Evolutionary conservation across 768 basidiomycete species (phyloP).

Genomic region (Termitomyces sp.): DNA sequence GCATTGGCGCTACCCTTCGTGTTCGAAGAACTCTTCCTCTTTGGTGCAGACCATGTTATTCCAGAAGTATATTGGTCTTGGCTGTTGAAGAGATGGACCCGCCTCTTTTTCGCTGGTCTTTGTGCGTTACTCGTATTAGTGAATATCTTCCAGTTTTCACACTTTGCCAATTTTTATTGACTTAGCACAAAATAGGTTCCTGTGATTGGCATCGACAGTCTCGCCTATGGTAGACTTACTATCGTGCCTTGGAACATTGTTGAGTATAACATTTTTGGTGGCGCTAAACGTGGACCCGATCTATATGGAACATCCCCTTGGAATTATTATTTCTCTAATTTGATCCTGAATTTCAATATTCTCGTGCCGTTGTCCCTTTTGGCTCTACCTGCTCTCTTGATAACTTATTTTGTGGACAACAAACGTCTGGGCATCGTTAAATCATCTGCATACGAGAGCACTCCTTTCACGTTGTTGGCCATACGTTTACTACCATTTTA

Average conservation of each 20-base stretch:
- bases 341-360: conserved; percentile 92
- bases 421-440: conserved; percentile 61
- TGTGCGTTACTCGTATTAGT: conserved; percentile 61
- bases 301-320: conserved; percentile 91
- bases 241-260: conserved; percentile 93
- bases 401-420: conserved; percentile 72
- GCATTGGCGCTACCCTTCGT: conserved; percentile 86
- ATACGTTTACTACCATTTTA: conserved; percentile 86
- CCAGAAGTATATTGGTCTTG: conserved; percentile 40
- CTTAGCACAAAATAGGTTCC: conserved; percentile 60
- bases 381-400: conserved; percentile 69
- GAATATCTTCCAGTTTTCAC: conserved; percentile 17
- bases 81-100: conserved; percentile 55
- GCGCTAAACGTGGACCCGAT: conserved; percentile 73
- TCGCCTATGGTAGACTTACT: conserved; percentile 75
- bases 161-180: not conserved
- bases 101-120: conserved; percentile 47
- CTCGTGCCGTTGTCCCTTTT: conserved; percentile 74
- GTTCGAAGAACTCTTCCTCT: conserved; percentile 82
- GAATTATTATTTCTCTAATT: conserved; percentile 83
- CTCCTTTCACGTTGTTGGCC: conserved; percentile 72
- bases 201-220: conserved; percentile 75
- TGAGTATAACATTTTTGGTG: conserved; percentile 87
- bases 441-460: conserved; percentile 54
- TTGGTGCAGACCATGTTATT: conserved; percentile 59